Base-by-base conservation (phyloP, 805 yeast species). In the Metschnikowia similis region DNA sequence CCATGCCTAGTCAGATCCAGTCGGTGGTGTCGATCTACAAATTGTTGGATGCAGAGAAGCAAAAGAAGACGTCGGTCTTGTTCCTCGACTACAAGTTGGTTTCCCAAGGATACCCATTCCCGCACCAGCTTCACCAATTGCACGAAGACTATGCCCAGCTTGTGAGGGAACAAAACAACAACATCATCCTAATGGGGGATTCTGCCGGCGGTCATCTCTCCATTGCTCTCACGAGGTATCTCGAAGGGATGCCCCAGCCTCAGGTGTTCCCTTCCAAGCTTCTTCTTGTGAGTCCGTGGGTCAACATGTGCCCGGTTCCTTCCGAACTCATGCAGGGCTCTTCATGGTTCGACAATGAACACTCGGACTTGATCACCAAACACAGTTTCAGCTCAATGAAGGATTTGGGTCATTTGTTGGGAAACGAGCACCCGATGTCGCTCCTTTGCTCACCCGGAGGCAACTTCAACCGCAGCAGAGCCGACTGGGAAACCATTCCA, bases 131-230 rank as follows among this genome's bases (percentile, higher is more conserved):
- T 13, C 51, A 55, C 36, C 70, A 73, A 41, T 56, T 70, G 31
- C 59, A 61, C 31, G 60, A 54, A 1, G 63, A 70, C 2, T 69
- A 71, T 52, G 44, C 39, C 26, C 41, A 45, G 40, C 54, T 57
- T 13, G 48, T 62, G 27, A 41, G 46, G 0, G 66, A 58, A 11
- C 65, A 67, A 1, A 54, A 56, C 45, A 48, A 55, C 13, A 70
- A 71, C 42, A 59, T 73, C 14, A 61, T 62, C 10, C 56, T 72
- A 5, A 53, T 73, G 55, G 77, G 77, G 3, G 77, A 73, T 53
- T 71, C 76, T 1, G 76, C 76, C 8, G 77, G 77, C 28, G 76
- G 73, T 1, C 64, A 72, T 53, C 62, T 73, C 51, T 56, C 65
- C 13, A 53, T 72, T 17, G 59, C 59, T 14, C 66, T 63, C 49